phyloP scores from a whole-genome alignment of 768 basidiomycete species.

The Tricholoma saponaceum region DNA sequence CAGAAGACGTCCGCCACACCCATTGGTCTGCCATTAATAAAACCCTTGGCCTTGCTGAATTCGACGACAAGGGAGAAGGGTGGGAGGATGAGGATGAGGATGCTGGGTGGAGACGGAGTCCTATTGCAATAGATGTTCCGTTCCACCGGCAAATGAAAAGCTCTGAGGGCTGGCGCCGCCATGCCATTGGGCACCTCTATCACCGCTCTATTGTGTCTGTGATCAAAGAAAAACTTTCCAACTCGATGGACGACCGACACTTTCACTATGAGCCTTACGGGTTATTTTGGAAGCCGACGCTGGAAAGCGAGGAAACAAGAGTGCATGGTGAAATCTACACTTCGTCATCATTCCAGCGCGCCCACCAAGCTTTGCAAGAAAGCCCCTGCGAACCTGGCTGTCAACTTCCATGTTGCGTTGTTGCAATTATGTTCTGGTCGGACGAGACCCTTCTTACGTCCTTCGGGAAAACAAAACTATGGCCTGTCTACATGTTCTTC shows the following conservation, averaged over 20 bases:
- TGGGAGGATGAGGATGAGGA: constrained; percentile 1
- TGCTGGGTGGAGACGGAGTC: constrained; percentile 15
- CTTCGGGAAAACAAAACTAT: constrained; percentile 25
- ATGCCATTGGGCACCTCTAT: constrained; percentile 10
- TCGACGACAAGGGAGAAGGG: not conserved
- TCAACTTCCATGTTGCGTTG: constrained; percentile 10
- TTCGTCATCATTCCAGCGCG: constrained; percentile 9
- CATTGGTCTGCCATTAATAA: constrained; percentile 7
- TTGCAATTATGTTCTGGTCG: constrained; percentile 23
- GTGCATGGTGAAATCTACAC: constrained; percentile 17
- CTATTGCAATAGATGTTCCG: constrained; percentile 7
- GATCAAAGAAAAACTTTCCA: not conserved
- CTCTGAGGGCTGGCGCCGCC: not conserved
- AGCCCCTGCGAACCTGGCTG: constrained; percentile 6
- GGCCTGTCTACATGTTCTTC: constrained; percentile 32
- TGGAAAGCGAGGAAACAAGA: not conserved
- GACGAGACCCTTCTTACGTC: constrained; percentile 25
- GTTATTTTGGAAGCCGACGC: constrained; percentile 9
- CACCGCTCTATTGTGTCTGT: constrained; percentile 13
- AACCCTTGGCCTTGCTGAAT: not conserved
- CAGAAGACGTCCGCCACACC: constrained; percentile 8
- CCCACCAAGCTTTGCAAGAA: constrained; percentile 6
- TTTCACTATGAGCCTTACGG: constrained; percentile 17
- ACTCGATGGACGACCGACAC: not conserved
- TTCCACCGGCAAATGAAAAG: constrained; percentile 4